A percentile compares a stretch with the other conserved stretches of the same genome.
phyloP scores from a whole-genome alignment of 805 yeast genomes.

The Lachancea fermentati region DNA sequence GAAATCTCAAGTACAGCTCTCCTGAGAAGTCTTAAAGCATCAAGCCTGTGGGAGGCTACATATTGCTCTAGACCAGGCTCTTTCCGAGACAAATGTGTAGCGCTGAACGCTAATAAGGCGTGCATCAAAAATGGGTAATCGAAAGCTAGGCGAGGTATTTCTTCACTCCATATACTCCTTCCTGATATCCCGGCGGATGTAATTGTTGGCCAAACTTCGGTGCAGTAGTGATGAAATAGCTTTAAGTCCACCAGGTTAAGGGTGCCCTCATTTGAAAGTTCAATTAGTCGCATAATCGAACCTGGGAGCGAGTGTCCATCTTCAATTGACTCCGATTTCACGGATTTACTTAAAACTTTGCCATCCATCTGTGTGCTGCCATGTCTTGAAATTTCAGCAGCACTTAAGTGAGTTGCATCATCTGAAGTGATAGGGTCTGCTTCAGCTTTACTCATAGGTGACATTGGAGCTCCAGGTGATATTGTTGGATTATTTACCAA shows the following conservation, averaged over 20 bases:
- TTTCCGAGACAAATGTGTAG: conserved; percentile 80
- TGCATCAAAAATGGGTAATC: conserved; percentile 89
- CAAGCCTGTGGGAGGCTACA: conserved; percentile 82
- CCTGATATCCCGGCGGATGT: conserved; percentile 89
- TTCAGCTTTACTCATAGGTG: conserved; percentile 18
- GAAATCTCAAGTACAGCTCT: conserved; percentile 83
- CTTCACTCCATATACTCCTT: conserved; percentile 73
- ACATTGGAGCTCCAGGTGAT: conserved; percentile 23
- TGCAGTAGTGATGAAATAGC: conserved; percentile 81
- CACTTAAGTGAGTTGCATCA: conserved; percentile 7
- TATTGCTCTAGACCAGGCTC: conserved; percentile 72
- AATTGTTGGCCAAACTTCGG: conserved; percentile 78
- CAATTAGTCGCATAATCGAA: conserved; percentile 19
- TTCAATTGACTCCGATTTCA: conserved; percentile 16
- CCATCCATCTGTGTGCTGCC: conserved; percentile 7
- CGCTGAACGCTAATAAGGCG: conserved; percentile 82
- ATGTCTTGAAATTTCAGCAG: conserved; percentile 14
- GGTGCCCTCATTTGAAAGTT: conserved; percentile 28
- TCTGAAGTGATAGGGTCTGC: conserved; percentile 1
- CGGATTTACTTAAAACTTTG: conserved; percentile 15
- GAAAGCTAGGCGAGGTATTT: conserved; percentile 84
- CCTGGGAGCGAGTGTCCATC: conserved; percentile 12
- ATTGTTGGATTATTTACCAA: conserved; percentile 23
- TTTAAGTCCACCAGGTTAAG: conserved; percentile 72
- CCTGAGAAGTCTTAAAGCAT: conserved; percentile 72